phyloP scores from a whole-genome alignment of 768 basidiomycete genomes.

The Pilatotrama ljubarskyi region DNA sequence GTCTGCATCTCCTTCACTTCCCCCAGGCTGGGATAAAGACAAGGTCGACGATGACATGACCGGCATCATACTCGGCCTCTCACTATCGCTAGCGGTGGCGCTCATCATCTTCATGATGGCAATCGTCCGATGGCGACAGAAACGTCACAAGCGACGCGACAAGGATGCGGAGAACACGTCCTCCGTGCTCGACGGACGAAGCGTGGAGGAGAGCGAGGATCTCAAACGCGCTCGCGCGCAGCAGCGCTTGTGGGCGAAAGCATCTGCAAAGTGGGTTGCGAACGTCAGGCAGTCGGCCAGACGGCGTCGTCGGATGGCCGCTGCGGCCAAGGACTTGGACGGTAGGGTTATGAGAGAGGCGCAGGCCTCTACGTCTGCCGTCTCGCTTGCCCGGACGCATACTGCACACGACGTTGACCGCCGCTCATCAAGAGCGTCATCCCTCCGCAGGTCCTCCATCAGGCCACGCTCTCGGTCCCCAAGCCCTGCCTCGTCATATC shows the following conservation, averaged over 20 bases:
- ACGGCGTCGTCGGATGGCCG: slow-evolving; percentile 42
- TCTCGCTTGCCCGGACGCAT: slow-evolving; percentile 19
- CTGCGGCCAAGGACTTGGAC: slow-evolving; percentile 14
- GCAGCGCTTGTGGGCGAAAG: slow-evolving; percentile 63
- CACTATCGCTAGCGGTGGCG: slow-evolving; percentile 60
- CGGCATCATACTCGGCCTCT: slow-evolving; percentile 47
- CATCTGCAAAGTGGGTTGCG: slow-evolving; percentile 68
- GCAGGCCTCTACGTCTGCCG: slow-evolving; percentile 20
- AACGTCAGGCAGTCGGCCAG: slow-evolving; percentile 62
- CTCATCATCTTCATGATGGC: slow-evolving; percentile 63
- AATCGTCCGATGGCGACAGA: slow-evolving; percentile 62
- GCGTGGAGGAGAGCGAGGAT: slow-evolving; percentile 34
- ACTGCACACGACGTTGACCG: neutral
- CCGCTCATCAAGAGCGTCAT: slow-evolving; percentile 45
- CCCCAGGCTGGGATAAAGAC: slow-evolving; percentile 25
- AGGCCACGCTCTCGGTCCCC: slow-evolving; percentile 4
- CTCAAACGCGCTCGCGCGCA: slow-evolving; percentile 46
- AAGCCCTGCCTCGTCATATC: slow-evolving; percentile 1
- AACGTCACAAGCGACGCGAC: slow-evolving; percentile 36
- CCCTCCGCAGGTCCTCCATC: slow-evolving; percentile 30
- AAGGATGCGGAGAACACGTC: slow-evolving; percentile 52
- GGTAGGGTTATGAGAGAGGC: neutral
- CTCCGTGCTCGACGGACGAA: slow-evolving; percentile 35
- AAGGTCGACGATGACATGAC: slow-evolving; percentile 24
- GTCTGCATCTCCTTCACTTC: slow-evolving; percentile 14